Conservation (phyloP, 352 stramenopile species). For the Nothophytophthora sp. region DNA sequence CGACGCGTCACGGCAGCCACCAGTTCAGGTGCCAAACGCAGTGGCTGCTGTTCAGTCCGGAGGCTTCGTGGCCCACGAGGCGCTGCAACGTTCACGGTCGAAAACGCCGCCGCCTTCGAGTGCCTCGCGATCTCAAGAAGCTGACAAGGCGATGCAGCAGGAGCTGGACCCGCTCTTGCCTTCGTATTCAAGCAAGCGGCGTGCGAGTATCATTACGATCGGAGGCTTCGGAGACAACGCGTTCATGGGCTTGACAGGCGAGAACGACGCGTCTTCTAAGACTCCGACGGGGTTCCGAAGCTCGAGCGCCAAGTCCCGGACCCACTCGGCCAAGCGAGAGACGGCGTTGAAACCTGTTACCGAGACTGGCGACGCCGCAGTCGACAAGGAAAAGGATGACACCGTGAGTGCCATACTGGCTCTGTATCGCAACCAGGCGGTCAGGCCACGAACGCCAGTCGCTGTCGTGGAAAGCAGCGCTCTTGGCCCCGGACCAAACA, state of each 20-base stretch:
- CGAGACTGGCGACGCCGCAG: not conserved
- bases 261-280: constrained; percentile 3
- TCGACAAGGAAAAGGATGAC: constrained; percentile 2
- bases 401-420: constrained; percentile 12
- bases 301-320: constrained; percentile 24
- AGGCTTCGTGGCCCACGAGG: constrained; percentile 21
- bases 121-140: not conserved
- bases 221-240: constrained; percentile 22
- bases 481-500: not conserved
- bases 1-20: too few relatives aligned
- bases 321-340: constrained; percentile 7
- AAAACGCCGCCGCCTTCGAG: constrained; percentile 13
- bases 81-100: constrained; percentile 13
- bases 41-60: constrained; percentile 1
- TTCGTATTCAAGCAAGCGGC: constrained; percentile 16
- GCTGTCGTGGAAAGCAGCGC: constrained; percentile 6
- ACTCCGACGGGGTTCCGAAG: constrained; percentile 7
- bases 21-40: constrained; percentile 5
- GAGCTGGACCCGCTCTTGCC: too few relatives aligned
- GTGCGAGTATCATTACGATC: constrained; percentile 29
- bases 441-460: constrained; percentile 9
- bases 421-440: constrained; percentile 15
- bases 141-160: not conserved
- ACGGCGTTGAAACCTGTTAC: constrained; percentile 6
- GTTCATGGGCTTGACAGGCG: constrained; percentile 7